Base-by-base conservation (phyloP, 148 eudicot species). In the Arbutus unedo region DNA sequence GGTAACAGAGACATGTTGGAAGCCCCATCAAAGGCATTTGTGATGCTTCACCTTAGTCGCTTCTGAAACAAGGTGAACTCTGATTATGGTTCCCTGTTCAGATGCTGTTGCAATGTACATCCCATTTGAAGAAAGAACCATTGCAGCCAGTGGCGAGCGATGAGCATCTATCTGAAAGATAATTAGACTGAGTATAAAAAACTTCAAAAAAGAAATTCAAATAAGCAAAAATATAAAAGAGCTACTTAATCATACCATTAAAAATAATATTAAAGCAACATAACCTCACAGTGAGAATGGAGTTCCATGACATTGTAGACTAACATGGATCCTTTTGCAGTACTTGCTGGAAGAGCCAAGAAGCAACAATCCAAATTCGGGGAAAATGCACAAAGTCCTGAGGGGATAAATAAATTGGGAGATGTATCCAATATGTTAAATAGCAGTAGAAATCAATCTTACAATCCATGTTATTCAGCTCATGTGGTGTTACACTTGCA, bases 341-440 rank as follows among this genome's bases (percentile, higher is more conserved):
- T 87, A 90, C 93, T 92, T 74, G 98, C 98, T 77, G 99, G 99
- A 89, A 96, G 91, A 78, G 99, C 99, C 90, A 96, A 81, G 84
- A 91, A 94, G 87, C 95, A 92, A 85, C 93, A 93, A 83, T 93
- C 98, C 87, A 87, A 72, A 79, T 83, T 86, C 25, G 93, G 90
- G 53, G 98, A 94, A 88, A 96, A 96, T 85, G 98, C 95, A 86
- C 92, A 96, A 23, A 96, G 90, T 77, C 99, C 99, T 96, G 87
- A 76, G 80, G 79, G 41, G 64, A 57, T 74, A 74, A 74, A 10
- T 45, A 59, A 45, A 47, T 6, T 15, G 16, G 16, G 47, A 25
- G n/a, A 38, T 66, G 19, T 41, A 11, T 25, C 43, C 48, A 21
- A 57, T 16, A 59, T 10, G 23, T 57, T 78, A 31, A 31, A 49